Evolutionary conservation across 1,284 basidiomycete genomes (phyloP).

Genomic region (Moesziomyces sp.): DNA sequence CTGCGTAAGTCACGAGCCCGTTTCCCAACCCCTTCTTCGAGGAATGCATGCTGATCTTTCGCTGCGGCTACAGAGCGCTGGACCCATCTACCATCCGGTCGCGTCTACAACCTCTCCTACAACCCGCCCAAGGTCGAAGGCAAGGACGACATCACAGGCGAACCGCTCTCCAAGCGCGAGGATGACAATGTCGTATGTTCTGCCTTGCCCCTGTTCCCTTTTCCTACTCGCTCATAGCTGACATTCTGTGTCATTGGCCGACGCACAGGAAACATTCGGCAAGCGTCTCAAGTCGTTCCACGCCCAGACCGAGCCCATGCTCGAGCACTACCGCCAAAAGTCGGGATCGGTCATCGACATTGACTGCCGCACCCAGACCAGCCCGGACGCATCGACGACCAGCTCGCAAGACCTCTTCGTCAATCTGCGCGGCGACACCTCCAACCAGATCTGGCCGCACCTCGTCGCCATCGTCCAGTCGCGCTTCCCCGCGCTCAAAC

Average conservation of each 20-base stretch:
- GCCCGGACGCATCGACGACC: background rate
- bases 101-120: constrained; percentile 77
- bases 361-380: constrained; percentile 19
- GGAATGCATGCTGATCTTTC: background rate
- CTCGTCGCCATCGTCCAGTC: constrained; percentile 74
- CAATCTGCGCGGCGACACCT: constrained; percentile 82
- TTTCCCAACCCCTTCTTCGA: background rate
- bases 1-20: constrained; percentile 69
- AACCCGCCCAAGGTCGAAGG: constrained; percentile 89
- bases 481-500: constrained; percentile 30
- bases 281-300: constrained; percentile 85
- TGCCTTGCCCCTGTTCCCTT: background rate
- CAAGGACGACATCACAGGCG: constrained; percentile 90
- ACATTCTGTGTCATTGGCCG: background rate
- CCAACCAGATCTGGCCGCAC: constrained; percentile 91
- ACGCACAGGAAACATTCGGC: constrained; percentile 75
- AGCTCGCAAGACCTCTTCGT: constrained; percentile 71
- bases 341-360: constrained; percentile 66
- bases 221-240: too few species aligned
- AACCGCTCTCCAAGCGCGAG: constrained; percentile 85
- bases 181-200: constrained; percentile 80
- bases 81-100: constrained; percentile 90
- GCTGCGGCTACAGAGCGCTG: constrained; percentile 75
- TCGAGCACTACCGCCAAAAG: constrained; percentile 78
- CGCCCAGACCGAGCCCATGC: constrained; percentile 84